These are phyloP conservation scores for Pythium dissotocum DNA, from an alignment of 352 stramenopile genomes.

Conservation along the genomic window DNA sequence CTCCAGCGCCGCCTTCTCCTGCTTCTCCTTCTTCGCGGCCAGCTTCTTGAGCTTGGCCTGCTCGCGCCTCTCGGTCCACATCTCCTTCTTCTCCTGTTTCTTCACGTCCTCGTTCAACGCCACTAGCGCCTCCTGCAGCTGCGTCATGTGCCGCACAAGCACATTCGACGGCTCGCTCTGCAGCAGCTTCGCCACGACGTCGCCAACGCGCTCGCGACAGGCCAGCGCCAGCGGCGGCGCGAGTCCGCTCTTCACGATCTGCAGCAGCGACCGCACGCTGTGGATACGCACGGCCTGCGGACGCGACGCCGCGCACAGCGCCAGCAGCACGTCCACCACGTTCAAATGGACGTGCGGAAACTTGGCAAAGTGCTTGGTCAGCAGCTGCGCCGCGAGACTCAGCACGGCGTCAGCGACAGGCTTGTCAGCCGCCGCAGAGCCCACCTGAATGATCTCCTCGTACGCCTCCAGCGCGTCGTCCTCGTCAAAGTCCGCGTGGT, in stretches of 20 bases:
- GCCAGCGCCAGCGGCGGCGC: constrained; percentile 26
- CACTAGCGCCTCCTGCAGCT: constrained; percentile 40
- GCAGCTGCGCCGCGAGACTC: constrained; percentile 67
- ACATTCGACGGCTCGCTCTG: constrained; percentile 51
- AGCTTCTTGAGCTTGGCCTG: constrained; percentile 37
- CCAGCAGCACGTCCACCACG: constrained; percentile 63
- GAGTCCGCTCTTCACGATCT: constrained; percentile 58
- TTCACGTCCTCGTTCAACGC: constrained; percentile 8
- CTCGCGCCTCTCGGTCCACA: neutral
- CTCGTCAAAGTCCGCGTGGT: constrained; percentile 63
- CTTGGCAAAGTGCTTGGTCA: constrained; percentile 78
- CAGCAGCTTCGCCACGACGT: constrained; percentile 39
- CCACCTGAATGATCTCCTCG: constrained; percentile 69
- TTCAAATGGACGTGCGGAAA: constrained; percentile 80
- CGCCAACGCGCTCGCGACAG: constrained; percentile 47
- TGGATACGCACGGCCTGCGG: constrained; percentile 74
- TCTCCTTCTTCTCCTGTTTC: constrained; percentile 10
- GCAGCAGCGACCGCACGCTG: constrained; percentile 64
- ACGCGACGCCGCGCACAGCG: constrained; percentile 39
- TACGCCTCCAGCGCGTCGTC: constrained; percentile 74
- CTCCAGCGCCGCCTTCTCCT: constrained; percentile 43
- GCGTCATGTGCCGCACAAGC: constrained; percentile 61
- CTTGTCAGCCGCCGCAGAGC: constrained; percentile 23
- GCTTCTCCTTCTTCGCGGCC: constrained; percentile 35
- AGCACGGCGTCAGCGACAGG: constrained; percentile 46